Base-by-base conservation (phyloP, 805 yeast species). In the Candida khao-thaluensis region DNA sequence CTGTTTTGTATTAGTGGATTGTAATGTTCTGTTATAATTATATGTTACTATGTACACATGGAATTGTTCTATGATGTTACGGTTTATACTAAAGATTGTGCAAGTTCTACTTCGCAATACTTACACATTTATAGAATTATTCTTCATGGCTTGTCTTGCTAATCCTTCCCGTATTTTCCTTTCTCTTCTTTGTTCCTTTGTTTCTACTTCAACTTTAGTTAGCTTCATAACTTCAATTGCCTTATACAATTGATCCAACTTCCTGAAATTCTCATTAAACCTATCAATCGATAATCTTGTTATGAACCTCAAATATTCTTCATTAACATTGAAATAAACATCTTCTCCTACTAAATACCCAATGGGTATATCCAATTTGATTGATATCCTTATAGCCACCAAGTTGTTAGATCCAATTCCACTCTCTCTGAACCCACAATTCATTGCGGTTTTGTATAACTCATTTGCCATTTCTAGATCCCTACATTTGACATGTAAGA, bases 371-470 rank as follows among this genome's bases (percentile, higher is more conserved):
- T 88, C 95, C 17, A 88, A 57, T 45, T 77, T 77, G 41, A 88
- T 79, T 4, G 87, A 79, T 1, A 79, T 83, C 47, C 96, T 68
- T 14, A 88, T 75, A 0, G 89, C 96, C 5, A 88, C 95, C 9
- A 82, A 69, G 49, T 79, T 76, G 51, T 87, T 85, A 21, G 81
- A 71, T 6, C 95, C 95, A 32, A 88, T 85, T 1, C 96, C 96
- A 21, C 86, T 74, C 58, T 88, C 96, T 52, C 96, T 71, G 53
- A 83, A 88, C 2, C 96, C 96, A 61, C 93, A 82, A 2, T 75
- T 72, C 86, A 87, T 82, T 0, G 95, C 95, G 1, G 76, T 61
- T 25, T 80, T 76, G 47, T 81, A 85, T 8, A 88, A 57, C 27
- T 60, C 61, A n/a, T 72, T 68, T 0, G 96, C 95, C 4, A 71